Evolutionary conservation across 345 rosid species (phyloP), one percentile per base, ranked within the genome.

Genomic region (Citrus sp.): DNA sequence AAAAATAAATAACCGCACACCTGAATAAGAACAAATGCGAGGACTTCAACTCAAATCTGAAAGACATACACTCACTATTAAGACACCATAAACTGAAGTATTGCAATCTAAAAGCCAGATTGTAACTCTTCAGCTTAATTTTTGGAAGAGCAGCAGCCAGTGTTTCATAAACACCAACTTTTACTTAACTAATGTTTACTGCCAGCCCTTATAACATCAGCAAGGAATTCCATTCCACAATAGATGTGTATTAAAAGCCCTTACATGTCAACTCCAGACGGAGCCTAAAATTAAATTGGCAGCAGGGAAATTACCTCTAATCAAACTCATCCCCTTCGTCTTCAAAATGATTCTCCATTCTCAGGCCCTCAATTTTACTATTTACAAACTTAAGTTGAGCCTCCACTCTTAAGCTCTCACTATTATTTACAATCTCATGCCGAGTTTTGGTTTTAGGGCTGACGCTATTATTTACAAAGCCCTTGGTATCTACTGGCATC

Each of bases 361-460:
- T 84, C 80, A 58, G 85, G 84, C 84, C 83, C 79, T 84, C 85
- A 42, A 81, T 81, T 78, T 84, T 77, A 34, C 67, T 89, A 87
- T 92, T 83, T 90, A 92, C 92, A 90, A 81, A 75, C 87, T 80
- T 85, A 80, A 82, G 88, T 68, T 84, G 88, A 74, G 77, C 91
- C 84, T 88, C 93, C 80, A 74, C 78, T 51, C 78, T 79, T 71
- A 58, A 84, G 86, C 86, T 86, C 79, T 86, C 91, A 74, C 77
- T 87, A 82, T 83, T 84, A 88, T 89, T 87, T 89, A 89, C 93
- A 90, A 62, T 80, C 82, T 83, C 88, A 60, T 80, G 83, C 85
- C 46, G 75, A 51, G 78, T 76, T 58, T 78, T 63, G 67, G 74
- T 54, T 82, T 78, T 73, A 67, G 78, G 81, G 82, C 78, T 76